Percentiles rank a stretch among this genome's conserved stretches.
Evolutionary conservation across 2,329 filamentous ascomycete genomes (phyloP).

Genomic region (Ascocoryne sarcoides): DNA sequence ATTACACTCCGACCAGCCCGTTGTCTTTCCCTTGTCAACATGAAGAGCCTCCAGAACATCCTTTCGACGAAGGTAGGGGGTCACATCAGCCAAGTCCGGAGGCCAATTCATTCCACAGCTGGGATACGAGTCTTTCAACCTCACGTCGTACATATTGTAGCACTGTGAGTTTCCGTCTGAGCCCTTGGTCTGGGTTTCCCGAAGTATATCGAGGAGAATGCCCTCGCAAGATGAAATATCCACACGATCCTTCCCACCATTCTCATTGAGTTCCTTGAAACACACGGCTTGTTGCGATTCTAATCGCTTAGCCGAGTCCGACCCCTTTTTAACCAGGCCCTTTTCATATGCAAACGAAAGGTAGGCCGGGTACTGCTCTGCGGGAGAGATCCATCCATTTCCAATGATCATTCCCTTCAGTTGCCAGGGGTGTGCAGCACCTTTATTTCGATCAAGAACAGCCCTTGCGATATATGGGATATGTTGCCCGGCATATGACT

Average conservation of each 20-base stretch:
- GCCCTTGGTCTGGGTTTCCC: constrained; percentile 48
- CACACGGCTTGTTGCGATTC: constrained; percentile 64
- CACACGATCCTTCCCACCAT: constrained; percentile 52
- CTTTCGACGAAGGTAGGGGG: constrained; percentile 73
- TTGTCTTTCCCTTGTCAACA: constrained; percentile 69
- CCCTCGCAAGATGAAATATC: constrained; percentile 65
- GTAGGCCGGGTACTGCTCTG: constrained; percentile 84
- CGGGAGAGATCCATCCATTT: constrained; percentile 93
- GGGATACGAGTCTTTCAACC: constrained; percentile 68
- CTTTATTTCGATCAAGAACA: constrained; percentile 79
- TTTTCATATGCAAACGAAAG: constrained; percentile 72
- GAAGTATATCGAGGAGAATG: constrained; percentile 66
- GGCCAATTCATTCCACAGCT: constrained; percentile 98
- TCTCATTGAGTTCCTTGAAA: constrained; percentile 47
- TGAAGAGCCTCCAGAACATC: constrained; percentile 77
- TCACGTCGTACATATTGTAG: constrained; percentile 95
- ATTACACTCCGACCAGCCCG: constrained; percentile 88
- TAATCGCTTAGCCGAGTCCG: constrained; percentile 53
- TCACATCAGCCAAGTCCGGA: constrained; percentile 68
- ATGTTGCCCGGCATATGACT: constrained; percentile 94
- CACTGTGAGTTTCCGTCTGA: constrained; percentile 50
- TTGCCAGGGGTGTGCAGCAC: constrained; percentile 54
- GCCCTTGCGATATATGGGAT: constrained; percentile 94
- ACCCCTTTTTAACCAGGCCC: constrained; percentile 61
- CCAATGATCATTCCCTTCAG: constrained; percentile 83